Base-by-base conservation (phyloP, 2,329 filamentous ascomycete genomes). In the Scedosporium aurantiacum region DNA sequence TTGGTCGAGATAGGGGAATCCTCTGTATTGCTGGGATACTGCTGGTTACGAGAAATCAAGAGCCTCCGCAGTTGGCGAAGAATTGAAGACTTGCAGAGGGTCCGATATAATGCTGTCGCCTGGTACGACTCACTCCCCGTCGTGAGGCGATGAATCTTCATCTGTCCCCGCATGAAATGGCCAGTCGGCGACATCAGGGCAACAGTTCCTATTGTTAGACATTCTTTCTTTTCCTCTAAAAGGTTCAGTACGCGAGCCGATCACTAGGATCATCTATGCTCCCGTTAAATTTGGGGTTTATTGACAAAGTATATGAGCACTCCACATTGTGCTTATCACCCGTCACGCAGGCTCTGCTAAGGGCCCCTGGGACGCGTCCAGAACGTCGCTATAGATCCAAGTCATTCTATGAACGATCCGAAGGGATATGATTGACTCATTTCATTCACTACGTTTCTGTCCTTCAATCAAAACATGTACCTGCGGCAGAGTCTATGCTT, bases 201-300 rank as follows among this genome's bases (percentile, higher is more conserved):
- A 57, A 10, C 54, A n/a, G 54, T 32, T 57, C 23, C 54, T 28
- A 28, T 28, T 7, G 27, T 6, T 6, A 73, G 66, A 61, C 72
- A 73, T 43, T 67, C 69, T 47, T 71, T 72, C 23, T 70, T 71
- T 28, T 5, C 7, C 4, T 28, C 27, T 28, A 6, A 28, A n/a
- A n/a, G n/a, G n/a, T 28, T 28, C 7, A 4, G 27, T 6, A 28
- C 32, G 21, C 68, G 55, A 57, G 72, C 72, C 70, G 65, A 60
- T 73, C 72, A 58, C 72, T 73, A 21, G 74, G 63, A 61, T 73
- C 70, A 45, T 73, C 72, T 3, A 74, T 62, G 58, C 71, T 73
- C 1, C 72, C 73, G 27, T 74, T 74, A 64, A 74, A 73, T 47
- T 68, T 67, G n/a, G 71, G 72, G 64, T 72, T 74, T 5, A 71